Percentiles rank a stretch among this genome's conserved stretches.
These are phyloP conservation scores for Puccinia novopanici DNA, from an alignment of 1,284 basidiomycete species.

Conservation along the genomic window DNA sequence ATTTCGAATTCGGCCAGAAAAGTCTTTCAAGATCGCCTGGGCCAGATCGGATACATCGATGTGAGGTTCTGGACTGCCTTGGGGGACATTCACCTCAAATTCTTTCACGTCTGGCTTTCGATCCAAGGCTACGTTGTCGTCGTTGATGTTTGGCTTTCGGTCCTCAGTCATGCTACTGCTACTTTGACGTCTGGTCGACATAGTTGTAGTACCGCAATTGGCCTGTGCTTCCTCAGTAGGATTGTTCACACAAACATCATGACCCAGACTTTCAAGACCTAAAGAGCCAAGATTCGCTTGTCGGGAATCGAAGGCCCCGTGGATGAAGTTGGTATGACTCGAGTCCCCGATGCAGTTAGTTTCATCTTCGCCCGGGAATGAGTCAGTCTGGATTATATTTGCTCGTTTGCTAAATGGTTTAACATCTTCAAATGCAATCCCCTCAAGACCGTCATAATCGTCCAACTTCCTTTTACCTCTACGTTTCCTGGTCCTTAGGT, in stretches of 20 bases:
- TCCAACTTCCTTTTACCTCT: constrained; percentile 1
- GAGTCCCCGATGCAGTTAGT: not conserved
- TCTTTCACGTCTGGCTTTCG: not conserved
- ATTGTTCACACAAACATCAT: no score
- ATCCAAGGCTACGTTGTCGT: not conserved
- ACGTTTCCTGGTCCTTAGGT: not conserved
- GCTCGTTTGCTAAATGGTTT: constrained; percentile 11
- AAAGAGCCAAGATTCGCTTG: no score
- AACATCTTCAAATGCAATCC: not conserved
- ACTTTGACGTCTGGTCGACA: not conserved
- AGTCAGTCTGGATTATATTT: not conserved
- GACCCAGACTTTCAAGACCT: no score
- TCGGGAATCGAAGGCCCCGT: no score
- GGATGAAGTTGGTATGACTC: not conserved
- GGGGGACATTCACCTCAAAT: not conserved
- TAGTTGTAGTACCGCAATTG: not conserved
- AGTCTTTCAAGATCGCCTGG: constrained; percentile 4
- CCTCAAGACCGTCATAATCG: not conserved
- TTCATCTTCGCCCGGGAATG: not conserved
- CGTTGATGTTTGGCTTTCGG: no score
- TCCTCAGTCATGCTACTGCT: not conserved
- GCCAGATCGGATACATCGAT: not conserved
- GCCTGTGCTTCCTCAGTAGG: no score
- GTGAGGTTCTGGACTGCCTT: no score
- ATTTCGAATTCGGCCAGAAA: not conserved